Percentiles rank a stretch among this genome's conserved stretches.
Conservation (phyloP, 2,329 filamentous ascomycete species). For the Colletotrichum tropicale region DNA sequence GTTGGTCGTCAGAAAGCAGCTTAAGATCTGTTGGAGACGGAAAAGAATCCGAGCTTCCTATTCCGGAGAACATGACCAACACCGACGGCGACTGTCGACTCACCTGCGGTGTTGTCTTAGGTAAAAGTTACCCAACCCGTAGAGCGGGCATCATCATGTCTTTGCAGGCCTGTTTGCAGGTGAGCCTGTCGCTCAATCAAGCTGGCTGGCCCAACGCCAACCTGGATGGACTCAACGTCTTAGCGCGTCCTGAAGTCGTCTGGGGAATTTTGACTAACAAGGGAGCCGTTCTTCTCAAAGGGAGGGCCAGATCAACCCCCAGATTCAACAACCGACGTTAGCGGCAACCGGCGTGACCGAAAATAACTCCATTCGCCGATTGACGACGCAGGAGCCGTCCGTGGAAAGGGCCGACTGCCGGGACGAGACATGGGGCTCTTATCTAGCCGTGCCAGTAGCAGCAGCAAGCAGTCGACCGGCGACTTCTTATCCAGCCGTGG, state of each 20-base stretch:
- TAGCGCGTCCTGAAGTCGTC: not conserved
- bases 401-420: not conserved
- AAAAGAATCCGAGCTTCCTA: not conserved
- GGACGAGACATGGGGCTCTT: not conserved
- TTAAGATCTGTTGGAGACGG: fast-evolving
- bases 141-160: not conserved
- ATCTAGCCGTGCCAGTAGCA: not conserved
- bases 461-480: not conserved
- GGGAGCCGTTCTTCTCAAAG: not conserved
- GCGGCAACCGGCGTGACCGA: not conserved
- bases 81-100: not conserved
- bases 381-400: not conserved
- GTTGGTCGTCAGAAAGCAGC: fast-evolving
- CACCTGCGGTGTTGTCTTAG: not conserved
- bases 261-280: not conserved
- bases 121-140: not conserved
- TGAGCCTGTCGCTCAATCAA: too few species aligned
- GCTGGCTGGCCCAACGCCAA: not conserved
- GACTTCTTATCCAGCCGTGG: not conserved
- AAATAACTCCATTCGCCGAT: not conserved
- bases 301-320: not conserved
- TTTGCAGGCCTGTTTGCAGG: not conserved
- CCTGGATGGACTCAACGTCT: not conserved
- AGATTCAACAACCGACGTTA: not conserved
- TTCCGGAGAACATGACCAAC: not conserved